Base-by-base conservation (phyloP, 2,329 filamentous ascomycete species). In the Paracoccidioides brasiliensis region DNA sequence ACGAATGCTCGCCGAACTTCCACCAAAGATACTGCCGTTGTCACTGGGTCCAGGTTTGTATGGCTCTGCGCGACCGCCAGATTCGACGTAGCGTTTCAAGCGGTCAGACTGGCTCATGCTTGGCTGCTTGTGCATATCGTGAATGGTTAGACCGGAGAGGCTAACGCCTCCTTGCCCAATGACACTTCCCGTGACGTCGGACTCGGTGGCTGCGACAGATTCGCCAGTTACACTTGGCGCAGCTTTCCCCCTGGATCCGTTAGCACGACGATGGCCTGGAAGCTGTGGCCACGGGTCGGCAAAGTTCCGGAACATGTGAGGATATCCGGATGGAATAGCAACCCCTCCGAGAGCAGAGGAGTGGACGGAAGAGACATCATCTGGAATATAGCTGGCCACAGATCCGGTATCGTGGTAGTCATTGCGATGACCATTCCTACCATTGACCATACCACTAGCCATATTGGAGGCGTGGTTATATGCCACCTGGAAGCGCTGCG, bases 361-460 rank as follows among this genome's bases (percentile, higher is more conserved):
- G 70, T 97, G 91, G 48, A 98, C 86, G 2, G 90, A 96, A 7
- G 91, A 97, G 43, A 95, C 90, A 69, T 98, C 93, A 65, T 98
- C 93, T 2, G 91, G 89, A 58, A 98, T 95, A 69, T 95, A 97
- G 14, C 91, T 93, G 64, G 96, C 79, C 67, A 96, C 87, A 3
- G 91, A 97, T 45, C 88, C 87, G 15, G 86, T 83, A 65, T 96
- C 91, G 49, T 79, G 79, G 62, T 78, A 82, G 55, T 83, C 76
- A 38, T 74, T 72, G 38, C 74, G 74, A 44, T 69, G 68, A 32
- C 72, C 70, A 55, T 77, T 77, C 59, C 77, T 74, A 57, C 76
- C 78, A 56, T 78, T 79, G 61, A 71, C 70, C 66, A 74, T 71
- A 32, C 74, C 74, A 55, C 76, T 77, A 15, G 78, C 78, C 71